Conservation (phyloP, 345 rosid genomes). For the Adansonia digitata region DNA sequence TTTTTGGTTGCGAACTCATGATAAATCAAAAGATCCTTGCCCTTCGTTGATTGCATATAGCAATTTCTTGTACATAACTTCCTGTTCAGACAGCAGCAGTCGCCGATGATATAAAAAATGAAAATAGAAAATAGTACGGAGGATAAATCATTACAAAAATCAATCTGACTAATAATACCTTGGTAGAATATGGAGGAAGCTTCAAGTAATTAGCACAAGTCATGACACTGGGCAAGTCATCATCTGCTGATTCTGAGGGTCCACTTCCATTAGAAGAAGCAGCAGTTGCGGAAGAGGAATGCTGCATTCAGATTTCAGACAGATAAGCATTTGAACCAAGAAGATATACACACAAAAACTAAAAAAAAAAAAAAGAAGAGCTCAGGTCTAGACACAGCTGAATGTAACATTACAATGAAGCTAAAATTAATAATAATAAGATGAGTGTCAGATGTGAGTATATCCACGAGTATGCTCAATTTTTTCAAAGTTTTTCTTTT, state of each 20-base stretch:
- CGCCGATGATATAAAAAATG: slow-evolving; percentile 3
- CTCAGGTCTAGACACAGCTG: background rate
- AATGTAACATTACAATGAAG: background rate
- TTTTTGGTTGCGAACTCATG: slow-evolving; percentile 40
- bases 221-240: slow-evolving; percentile 97
- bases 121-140: background rate
- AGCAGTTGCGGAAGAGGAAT: slow-evolving; percentile 61
- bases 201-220: slow-evolving; percentile 99
- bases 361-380: no score
- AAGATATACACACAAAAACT: background rate
- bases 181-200: slow-evolving; percentile 96
- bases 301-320: slow-evolving; percentile 41
- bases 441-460: background rate
- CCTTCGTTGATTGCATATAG: slow-evolving; percentile 93
- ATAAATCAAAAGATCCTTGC: slow-evolving; percentile 95
- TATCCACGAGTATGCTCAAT: background rate
- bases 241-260: slow-evolving; percentile 79
- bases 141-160: background rate
- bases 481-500: background rate
- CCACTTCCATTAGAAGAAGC: slow-evolving; percentile 66
- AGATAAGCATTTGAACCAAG: background rate
- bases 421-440: background rate
- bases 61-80: slow-evolving; percentile 89
- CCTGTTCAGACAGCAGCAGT: slow-evolving; percentile 44
- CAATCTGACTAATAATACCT: slow-evolving; percentile 40